Percentiles rank a stretch among this genome's conserved stretches.
Evolutionary conservation across 2,329 filamentous ascomycete genomes (phyloP).

Genomic region (Sodiomyces alkalinus): DNA sequence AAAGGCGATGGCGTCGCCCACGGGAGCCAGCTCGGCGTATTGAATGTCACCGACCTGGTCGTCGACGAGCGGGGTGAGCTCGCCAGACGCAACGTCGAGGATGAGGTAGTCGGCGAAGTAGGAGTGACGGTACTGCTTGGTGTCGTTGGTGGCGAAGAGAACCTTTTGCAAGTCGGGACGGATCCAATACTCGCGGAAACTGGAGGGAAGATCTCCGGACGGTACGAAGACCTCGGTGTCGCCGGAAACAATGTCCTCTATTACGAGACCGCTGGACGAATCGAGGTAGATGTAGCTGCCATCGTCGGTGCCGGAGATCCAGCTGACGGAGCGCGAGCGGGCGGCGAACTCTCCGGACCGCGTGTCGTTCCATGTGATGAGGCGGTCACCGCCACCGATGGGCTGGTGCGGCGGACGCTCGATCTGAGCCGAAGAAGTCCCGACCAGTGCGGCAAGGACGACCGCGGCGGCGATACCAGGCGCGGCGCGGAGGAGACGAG

Average conservation of each 20-base stretch:
- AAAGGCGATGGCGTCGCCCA: slow-evolving; percentile 45
- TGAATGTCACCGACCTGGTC: slow-evolving; percentile 51
- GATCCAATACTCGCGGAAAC: slow-evolving; percentile 44
- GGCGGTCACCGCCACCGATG: slow-evolving; percentile 36
- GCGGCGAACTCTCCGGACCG: slow-evolving; percentile 30
- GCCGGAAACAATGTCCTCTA: slow-evolving; percentile 46
- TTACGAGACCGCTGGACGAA: slow-evolving; percentile 35
- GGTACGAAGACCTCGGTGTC: slow-evolving; percentile 41
- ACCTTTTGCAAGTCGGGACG: slow-evolving; percentile 42
- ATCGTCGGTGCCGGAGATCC: slow-evolving; percentile 43
- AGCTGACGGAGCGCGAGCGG: slow-evolving; percentile 32
- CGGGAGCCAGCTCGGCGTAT: slow-evolving; percentile 46
- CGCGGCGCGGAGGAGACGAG: slow-evolving; percentile 4
- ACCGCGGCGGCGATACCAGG: slow-evolving; percentile 3
- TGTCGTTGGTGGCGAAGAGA: slow-evolving; percentile 49
- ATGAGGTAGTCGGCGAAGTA: slow-evolving; percentile 54
- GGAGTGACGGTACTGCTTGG: slow-evolving; percentile 53
- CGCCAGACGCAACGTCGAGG: slow-evolving; percentile 42
- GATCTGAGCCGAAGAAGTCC: slow-evolving; percentile 16
- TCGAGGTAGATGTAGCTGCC: slow-evolving; percentile 43
- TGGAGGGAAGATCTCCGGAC: slow-evolving; percentile 38
- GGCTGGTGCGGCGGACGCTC: slow-evolving; percentile 40
- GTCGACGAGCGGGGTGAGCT: slow-evolving; percentile 36
- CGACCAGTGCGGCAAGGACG: slow-evolving; percentile 4
- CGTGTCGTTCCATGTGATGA: slow-evolving; percentile 46